Evolutionary conservation across 2,329 filamentous ascomycete species (phyloP).

Genomic region (Cladosporium sp.): DNA sequence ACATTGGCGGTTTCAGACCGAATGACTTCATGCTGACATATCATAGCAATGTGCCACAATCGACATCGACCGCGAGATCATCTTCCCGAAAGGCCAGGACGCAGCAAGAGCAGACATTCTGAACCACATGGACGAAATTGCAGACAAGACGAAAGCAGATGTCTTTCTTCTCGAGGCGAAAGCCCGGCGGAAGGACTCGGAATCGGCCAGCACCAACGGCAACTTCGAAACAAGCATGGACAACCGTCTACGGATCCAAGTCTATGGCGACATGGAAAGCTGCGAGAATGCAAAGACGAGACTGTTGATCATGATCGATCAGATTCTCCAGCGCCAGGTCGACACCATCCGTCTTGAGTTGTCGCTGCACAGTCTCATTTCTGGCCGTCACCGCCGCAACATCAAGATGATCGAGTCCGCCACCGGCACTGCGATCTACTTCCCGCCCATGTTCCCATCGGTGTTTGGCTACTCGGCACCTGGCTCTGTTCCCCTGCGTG

Average conservation of each 20-base stretch:
- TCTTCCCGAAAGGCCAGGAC: conserved; percentile 68
- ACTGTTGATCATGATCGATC: conserved; percentile 95
- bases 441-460: conserved; percentile 88
- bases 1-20: neutral
- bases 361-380: conserved; percentile 86
- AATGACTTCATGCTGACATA: conserved; percentile 4
- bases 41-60: conserved; percentile 55
- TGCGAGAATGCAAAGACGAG: conserved; percentile 96
- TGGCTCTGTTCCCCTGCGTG: conserved; percentile 71
- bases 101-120: conserved; percentile 66
- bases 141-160: conserved; percentile 87
- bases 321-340: conserved; percentile 73
- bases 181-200: conserved; percentile 64
- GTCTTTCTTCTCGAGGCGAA: conserved; percentile 95
- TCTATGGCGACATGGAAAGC: conserved; percentile 93
- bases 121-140: conserved; percentile 82
- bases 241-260: conserved; percentile 85
- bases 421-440: conserved; percentile 96
- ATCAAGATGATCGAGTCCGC: conserved; percentile 97
- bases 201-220: conserved; percentile 74
- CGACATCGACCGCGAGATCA: conserved; percentile 87
- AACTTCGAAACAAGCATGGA: conserved; percentile 79
- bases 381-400: conserved; percentile 91
- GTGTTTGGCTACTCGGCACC: conserved; percentile 88
- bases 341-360: conserved; percentile 81